Evolutionary conservation across 352 stramenopile species (phyloP).

Genomic region (Pythium grandisporangium): DNA sequence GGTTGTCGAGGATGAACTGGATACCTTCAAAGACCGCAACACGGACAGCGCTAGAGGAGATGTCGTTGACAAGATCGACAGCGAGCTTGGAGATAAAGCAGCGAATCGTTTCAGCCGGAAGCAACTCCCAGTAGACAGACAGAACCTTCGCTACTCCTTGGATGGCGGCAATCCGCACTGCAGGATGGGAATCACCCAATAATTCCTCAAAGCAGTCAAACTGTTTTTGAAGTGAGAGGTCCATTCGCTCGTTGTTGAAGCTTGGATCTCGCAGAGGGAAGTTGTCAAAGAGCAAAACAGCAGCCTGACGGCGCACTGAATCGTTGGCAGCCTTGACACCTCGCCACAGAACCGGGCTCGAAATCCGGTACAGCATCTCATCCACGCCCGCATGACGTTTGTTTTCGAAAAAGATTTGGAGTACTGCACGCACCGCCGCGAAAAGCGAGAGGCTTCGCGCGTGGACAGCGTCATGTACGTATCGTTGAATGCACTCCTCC

Average conservation of each 20-base stretch:
- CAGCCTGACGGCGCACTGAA: constrained; percentile 71
- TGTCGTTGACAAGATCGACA: constrained; percentile 77
- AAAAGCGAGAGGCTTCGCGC: constrained; percentile 60
- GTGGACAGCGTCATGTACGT: constrained; percentile 66
- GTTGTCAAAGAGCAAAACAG: constrained; percentile 77
- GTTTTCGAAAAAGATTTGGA: constrained; percentile 84
- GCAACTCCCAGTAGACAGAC: constrained; percentile 78
- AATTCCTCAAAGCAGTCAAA: constrained; percentile 79
- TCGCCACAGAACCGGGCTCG: constrained; percentile 80
- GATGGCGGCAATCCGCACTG: constrained; percentile 67
- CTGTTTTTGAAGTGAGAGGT: constrained; percentile 69
- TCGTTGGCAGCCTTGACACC: constrained; percentile 78
- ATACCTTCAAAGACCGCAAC: constrained; percentile 78
- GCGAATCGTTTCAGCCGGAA: constrained; percentile 71
- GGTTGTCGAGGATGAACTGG: constrained; percentile 82
- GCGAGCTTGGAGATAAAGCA: constrained; percentile 77
- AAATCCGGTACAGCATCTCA: constrained; percentile 78
- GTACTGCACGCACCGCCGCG: constrained; percentile 43
- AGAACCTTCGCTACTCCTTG: constrained; percentile 77
- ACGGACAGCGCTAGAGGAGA: constrained; percentile 61
- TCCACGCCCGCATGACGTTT: constrained; percentile 74
- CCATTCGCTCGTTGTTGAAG: constrained; percentile 72
- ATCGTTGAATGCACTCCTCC: constrained; percentile 76
- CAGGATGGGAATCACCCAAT: constrained; percentile 61
- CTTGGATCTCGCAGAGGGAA: constrained; percentile 72